Base-by-base conservation (phyloP, 1,139 yeast species). In the Diutina mesorugosa region DNA sequence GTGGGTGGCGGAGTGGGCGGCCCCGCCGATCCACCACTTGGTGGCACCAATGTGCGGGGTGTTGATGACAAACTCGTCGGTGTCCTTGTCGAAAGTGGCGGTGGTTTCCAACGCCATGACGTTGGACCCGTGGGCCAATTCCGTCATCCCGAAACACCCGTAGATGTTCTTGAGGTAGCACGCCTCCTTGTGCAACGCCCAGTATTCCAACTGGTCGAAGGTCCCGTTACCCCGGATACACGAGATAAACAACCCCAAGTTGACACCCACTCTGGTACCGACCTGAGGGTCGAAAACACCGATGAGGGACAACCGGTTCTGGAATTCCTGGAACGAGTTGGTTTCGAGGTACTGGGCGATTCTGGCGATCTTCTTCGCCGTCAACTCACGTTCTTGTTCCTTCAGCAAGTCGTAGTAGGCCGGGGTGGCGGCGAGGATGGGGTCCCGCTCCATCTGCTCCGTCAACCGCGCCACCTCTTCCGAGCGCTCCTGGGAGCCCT, bases 11-110 rank as follows among this genome's bases (percentile, higher is more conserved):
- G 96, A 85, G 68, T 89, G 96, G 6, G 97, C 97, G 56, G 97
- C 97, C 66, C 97, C 97, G 57, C 97, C 97, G 66, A 90, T 90
- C 97, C 97, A 90, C 97, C 97, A 90, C 72, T 90, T 90, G 59
- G 97, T 89, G 47, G 97, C 97, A 57, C 93, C 90, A 60, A 87
- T 72, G 67, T 89, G 89, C 6, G 97, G 97, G 30, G 97, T 90
- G 68, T 88, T 83, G 62, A 90, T 83, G 57, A 80, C 70, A 63
- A 90, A 88, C 60, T 84, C 82, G 65, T 88, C 90, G 38, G 77
- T 77, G 35, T 71, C 73, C 55, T 76, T 74, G 67, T 89, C 87
- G 68, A 79, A 90, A 55, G 87, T 85, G 26, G 97, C 96, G 38
- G 91, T 87, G 18, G 97, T 90, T 71, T 90, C 96, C 61, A 90